Evolutionary conservation across 73 alveolate species (phyloP).

Genomic region (Stentor roeselii): DNA sequence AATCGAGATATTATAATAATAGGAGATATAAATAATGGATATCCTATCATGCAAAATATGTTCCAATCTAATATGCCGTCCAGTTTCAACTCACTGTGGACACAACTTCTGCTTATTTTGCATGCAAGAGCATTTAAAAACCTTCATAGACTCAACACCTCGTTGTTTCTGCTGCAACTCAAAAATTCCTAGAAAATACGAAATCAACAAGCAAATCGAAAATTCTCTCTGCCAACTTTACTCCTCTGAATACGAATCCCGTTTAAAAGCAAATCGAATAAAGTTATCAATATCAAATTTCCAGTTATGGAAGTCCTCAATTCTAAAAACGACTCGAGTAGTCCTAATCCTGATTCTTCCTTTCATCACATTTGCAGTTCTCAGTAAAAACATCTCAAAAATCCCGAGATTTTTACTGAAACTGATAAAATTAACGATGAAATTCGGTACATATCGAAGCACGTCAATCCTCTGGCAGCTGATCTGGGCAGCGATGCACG

Average conservation of each 20-base stretch:
- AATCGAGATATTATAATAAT: background rate
- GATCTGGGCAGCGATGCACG: background rate
- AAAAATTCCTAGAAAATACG: background rate
- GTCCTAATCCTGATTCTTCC: background rate
- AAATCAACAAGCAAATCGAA: background rate
- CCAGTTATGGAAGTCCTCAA: background rate
- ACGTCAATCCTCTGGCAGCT: background rate
- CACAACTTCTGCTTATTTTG: background rate
- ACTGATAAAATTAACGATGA: background rate
- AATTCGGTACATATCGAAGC: background rate
- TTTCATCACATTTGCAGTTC: background rate
- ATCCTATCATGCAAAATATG: background rate
- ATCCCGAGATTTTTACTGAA: background rate
- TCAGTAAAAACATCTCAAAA: too few species aligned
- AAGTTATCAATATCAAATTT: too few species aligned
- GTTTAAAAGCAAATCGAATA: background rate
- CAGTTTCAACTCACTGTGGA: constrained; percentile 22
- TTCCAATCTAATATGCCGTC: background rate
- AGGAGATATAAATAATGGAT: background rate
- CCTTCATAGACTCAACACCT: background rate
- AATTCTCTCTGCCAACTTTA: background rate
- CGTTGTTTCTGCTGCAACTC: background rate
- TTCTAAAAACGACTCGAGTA: background rate
- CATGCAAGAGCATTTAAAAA: background rate
- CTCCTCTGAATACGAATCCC: background rate